Evolutionary conservation across 2,329 filamentous ascomycete genomes (phyloP).

Genomic region (Penicillium digitatum): DNA sequence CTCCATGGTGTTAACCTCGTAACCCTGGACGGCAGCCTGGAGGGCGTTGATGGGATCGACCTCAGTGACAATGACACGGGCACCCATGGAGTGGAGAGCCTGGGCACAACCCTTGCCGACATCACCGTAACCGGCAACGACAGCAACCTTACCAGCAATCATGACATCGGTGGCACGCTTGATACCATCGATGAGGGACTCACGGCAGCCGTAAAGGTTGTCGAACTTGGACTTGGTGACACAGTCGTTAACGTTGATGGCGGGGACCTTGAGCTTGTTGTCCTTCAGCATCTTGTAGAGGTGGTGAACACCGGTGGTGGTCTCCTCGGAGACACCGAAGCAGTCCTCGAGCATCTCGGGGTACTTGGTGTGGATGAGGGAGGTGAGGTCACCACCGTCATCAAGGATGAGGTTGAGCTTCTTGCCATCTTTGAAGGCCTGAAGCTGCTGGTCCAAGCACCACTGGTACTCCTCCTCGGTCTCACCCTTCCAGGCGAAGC

Average conservation of each 20-base stretch:
- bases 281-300: constrained; percentile 97
- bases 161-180: constrained; percentile 99
- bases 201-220: constrained; percentile 99
- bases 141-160: constrained; percentile 98
- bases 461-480: constrained; percentile 99
- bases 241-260: constrained; percentile 99
- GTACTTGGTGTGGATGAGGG: constrained; percentile 96
- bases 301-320: constrained; percentile 98
- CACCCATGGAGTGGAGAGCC: constrained; percentile 95
- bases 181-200: constrained; percentile 98
- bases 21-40: constrained; percentile 95
- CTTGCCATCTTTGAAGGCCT: constrained; percentile 94
- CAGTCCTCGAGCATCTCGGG: constrained; percentile 97
- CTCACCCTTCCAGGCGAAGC: constrained; percentile 79
- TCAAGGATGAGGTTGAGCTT: constrained; percentile 98
- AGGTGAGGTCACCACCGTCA: constrained; percentile 94
- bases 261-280: constrained; percentile 79
- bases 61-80: constrained; percentile 92
- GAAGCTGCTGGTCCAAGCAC: constrained; percentile 98
- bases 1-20: constrained; percentile 96
- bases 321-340: constrained; percentile 99
- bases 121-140: constrained; percentile 97
- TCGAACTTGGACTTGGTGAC: constrained; percentile 99
- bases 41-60: constrained; percentile 99
- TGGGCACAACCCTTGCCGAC: constrained; percentile 98